Conservation (phyloP, 768 basidiomycete species). For the Russula virescens region DNA sequence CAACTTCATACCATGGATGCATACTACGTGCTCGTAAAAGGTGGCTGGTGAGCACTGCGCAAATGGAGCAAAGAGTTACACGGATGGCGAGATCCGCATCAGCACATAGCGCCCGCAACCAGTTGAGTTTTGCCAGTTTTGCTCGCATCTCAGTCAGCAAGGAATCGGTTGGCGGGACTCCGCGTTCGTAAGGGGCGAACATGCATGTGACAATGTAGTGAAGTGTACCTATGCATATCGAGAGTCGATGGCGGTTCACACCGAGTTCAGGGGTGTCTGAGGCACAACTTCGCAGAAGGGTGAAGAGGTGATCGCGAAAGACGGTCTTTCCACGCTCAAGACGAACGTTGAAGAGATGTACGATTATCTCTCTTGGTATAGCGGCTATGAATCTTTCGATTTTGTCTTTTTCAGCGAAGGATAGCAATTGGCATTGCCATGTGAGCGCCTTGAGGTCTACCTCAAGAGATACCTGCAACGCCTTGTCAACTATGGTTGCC, state of each 20-base stretch:
- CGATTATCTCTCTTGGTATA: background rate
- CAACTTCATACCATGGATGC: background rate
- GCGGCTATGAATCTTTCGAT: slow-evolving; percentile 2
- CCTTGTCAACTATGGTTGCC: background rate
- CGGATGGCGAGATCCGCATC: background rate
- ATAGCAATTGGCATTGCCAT: background rate
- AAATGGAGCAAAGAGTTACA: background rate
- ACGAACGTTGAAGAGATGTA: background rate
- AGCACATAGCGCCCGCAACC: background rate
- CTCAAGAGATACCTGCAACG: background rate
- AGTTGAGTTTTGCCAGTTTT: background rate
- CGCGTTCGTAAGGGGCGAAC: background rate
- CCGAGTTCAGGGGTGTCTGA: background rate
- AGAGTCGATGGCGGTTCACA: background rate
- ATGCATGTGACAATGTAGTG: background rate
- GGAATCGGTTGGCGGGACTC: background rate
- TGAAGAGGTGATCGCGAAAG: background rate
- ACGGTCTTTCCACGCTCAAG: background rate
- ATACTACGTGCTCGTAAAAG: too few species aligned
- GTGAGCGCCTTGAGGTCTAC: background rate
- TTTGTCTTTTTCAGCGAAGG: background rate
- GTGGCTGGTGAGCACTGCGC: background rate
- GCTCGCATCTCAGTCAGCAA: background rate
- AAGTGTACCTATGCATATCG: background rate
- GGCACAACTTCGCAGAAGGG: slow-evolving; percentile 3